These are phyloP conservation scores for Avena eriantha DNA, from an alignment of 176 grass and related monocot genomes.

Conservation along the genomic window DNA sequence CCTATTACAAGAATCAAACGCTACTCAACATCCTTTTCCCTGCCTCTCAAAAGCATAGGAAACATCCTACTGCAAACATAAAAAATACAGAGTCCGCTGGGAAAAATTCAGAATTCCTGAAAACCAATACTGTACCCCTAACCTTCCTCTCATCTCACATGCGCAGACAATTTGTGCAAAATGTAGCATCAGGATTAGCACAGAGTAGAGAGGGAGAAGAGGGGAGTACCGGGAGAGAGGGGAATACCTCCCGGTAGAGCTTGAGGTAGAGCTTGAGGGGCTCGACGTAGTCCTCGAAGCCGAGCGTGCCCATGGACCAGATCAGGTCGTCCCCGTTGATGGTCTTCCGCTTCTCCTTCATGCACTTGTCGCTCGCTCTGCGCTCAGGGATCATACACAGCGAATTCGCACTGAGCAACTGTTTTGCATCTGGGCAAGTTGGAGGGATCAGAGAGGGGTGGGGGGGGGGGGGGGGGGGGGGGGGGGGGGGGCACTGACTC, in stretches of 20 bases:
- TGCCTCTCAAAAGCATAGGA: not conserved
- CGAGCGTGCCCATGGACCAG: slow-evolving; percentile 68
- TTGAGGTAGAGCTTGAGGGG: slow-evolving; percentile 70
- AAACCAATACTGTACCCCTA: not conserved
- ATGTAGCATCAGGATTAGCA: not conserved
- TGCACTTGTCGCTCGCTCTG: slow-evolving; percentile 83
- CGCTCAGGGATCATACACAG: not conserved
- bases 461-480: not conserved
- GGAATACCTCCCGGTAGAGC: slow-evolving; percentile 67
- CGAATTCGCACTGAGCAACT: not conserved
- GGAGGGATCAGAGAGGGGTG: not conserved
- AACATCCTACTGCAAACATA: not conserved
- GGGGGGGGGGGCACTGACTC: slow-evolving; percentile 40
- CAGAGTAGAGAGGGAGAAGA: not conserved
- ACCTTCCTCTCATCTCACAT: not conserved
- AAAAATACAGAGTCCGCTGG: not conserved
- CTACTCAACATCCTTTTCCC: not conserved
- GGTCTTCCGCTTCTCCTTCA: slow-evolving; percentile 82
- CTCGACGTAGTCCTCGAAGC: slow-evolving; percentile 79
- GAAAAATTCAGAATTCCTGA: not conserved
- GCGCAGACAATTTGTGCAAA: not conserved
- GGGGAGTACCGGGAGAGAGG: slow-evolving; percentile 38
- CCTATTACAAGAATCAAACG: not conserved
- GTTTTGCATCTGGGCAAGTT: not conserved
- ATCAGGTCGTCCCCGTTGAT: slow-evolving; percentile 78